Evolutionary conservation across 140 eudicot species (phyloP).

Genomic region (Flaveria floridana): DNA sequence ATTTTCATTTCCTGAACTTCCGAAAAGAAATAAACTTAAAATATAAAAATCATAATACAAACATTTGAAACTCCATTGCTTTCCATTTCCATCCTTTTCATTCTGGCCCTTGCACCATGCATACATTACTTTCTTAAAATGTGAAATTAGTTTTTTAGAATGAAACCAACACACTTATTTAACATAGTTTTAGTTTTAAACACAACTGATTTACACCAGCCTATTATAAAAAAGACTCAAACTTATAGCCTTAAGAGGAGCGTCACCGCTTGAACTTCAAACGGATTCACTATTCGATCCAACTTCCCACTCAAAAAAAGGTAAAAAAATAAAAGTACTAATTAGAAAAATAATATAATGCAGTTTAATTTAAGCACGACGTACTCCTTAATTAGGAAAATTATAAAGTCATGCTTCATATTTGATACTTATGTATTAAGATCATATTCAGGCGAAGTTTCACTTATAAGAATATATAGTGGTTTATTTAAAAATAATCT

Average conservation of each 20-base stretch:
- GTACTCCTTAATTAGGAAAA: not conserved
- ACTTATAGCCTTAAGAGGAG: no score
- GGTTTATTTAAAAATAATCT: no score
- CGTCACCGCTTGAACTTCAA: no score
- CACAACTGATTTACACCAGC: no score
- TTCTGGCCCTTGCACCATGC: constrained; percentile 20
- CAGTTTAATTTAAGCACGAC: not conserved
- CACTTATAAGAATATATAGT: no score
- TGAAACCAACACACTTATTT: not conserved
- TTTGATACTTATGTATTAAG: not conserved
- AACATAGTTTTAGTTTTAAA: no score
- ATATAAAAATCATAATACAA: not conserved
- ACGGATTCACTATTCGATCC: no score
- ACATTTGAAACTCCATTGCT: constrained; percentile 21
- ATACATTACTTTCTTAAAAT: constrained; percentile 24
- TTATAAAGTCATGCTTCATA: not conserved
- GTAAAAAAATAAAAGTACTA: no score
- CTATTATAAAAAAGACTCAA: no score
- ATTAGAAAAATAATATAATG: not conserved
- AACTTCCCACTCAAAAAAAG: no score
- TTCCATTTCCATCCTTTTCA: constrained; percentile 27
- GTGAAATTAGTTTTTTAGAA: not conserved
- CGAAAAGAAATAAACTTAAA: not conserved
- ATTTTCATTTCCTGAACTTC: not conserved
- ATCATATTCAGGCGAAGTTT: no score